Conservation (phyloP, 2,329 filamentous ascomycete genomes). For the Penicillium brevicompactum region DNA sequence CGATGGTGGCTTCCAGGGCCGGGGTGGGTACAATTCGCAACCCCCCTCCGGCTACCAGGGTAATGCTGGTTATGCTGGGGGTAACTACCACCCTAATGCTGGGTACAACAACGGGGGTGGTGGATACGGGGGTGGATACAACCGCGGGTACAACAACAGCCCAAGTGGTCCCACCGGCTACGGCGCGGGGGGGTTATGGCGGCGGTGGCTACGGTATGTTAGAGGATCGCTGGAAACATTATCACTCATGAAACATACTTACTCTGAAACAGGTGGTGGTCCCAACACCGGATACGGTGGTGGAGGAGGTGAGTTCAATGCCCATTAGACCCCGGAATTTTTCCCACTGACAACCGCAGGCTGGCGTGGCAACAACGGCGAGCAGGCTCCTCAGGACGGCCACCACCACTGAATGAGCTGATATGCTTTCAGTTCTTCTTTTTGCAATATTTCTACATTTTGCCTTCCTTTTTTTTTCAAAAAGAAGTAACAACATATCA, state of each 20-base stretch:
- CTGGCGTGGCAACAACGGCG: constrained; percentile 26
- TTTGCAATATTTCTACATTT: neutral
- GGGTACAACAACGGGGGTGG: constrained; percentile 17
- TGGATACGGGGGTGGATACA: constrained; percentile 37
- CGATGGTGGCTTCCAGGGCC: constrained; percentile 50
- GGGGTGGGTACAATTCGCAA: constrained; percentile 48
- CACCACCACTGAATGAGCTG: constrained; percentile 8
- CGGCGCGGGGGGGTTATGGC: constrained; percentile 30
- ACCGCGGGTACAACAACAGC: constrained; percentile 21
- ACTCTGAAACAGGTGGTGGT: constrained; percentile 20
- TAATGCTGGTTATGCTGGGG: constrained; percentile 32
- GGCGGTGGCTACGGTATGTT: constrained; percentile 35
- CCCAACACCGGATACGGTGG: constrained; percentile 32
- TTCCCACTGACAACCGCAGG: constrained; percentile 17
- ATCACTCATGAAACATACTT: neutral
- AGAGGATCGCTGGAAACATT: neutral
- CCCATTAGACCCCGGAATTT: neutral
- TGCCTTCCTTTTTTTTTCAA: constrained; percentile 1
- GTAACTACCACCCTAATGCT: constrained; percentile 4
- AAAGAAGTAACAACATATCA: constrained; percentile 15
- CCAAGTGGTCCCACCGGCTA: constrained; percentile 22
- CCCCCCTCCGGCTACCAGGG: constrained; percentile 41
- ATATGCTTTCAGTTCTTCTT: neutral
- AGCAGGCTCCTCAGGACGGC: constrained; percentile 20
- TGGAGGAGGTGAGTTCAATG: constrained; percentile 23